Evolutionary conservation across 2,329 filamentous ascomycete species (phyloP), one percentile per base, ranked within the genome.

Genomic region (Chaetoscypha palmicola): DNA sequence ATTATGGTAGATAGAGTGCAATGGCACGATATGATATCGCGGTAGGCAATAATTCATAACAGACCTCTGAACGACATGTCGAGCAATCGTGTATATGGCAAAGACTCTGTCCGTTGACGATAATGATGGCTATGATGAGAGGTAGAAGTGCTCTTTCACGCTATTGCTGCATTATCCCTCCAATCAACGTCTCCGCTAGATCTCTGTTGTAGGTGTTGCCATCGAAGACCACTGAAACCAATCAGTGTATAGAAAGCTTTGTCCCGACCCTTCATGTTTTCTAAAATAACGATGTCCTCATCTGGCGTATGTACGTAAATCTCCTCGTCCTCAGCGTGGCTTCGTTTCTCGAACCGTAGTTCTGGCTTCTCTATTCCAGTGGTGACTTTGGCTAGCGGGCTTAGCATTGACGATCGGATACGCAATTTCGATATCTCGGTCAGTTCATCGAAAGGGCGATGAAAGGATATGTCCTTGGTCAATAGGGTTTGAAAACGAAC

Each of bases 211-310:
- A 65, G 38, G 32, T 55, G 49, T 45, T 65, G 62, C 57, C 62
- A 65, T 22, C 52, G 48, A 17, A 64, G 19, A 1, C 57, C 57
- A n/a, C 59, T 63, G 38, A 66, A 64, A 0, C 57, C 64, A 35
- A 65, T 51, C 5, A 66, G 55, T 16, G 56, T 52, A 48, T 65
- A 65, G 36, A 65, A 66, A 3, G 59, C 62, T 35, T 62, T 60
- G 39, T 65, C 61, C 19, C 63, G 50, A 14, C 55, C 51, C 22
- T 49, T 58, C 50, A 65, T 51, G 31, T 53, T 57, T 32, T 63
- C 55, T 11, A 56, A 33, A 3, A 52, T 9, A 2, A 56, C 21
- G 2, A 46, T 46, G n/a, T n/a, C 30, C 30, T 49, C 38, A 5
- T 45, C 45, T 35, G 32, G 48, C 12, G 40, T 34, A 17, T 36